phyloP scores from a whole-genome alignment of 306 rosid genomes.

The Cucurbita maxima region DNA sequence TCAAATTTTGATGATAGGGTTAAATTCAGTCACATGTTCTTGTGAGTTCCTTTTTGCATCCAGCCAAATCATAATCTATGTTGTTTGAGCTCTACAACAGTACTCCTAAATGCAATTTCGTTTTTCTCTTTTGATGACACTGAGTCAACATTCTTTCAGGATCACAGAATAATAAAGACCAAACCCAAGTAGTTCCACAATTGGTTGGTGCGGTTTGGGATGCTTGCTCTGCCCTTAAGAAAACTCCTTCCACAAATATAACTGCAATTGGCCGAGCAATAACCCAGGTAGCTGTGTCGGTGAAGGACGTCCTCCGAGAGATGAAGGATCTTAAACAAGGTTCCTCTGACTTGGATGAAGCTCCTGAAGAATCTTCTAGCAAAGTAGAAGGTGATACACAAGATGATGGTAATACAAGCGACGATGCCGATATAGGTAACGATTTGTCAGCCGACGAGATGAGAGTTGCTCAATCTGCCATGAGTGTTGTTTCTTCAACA shows the following conservation, averaged over 20 bases:
- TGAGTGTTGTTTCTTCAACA: slow-evolving; percentile 36
- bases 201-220: slow-evolving; percentile 81
- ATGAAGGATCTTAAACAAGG: slow-evolving; percentile 76
- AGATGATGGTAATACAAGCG: slow-evolving; percentile 30
- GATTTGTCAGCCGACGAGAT: slow-evolving; percentile 83
- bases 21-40: not conserved
- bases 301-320: slow-evolving; percentile 89
- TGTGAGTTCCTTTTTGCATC: not conserved
- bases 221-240: slow-evolving; percentile 65
- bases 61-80: not conserved
- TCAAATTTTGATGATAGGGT: not conserved
- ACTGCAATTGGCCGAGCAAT: slow-evolving; percentile 73
- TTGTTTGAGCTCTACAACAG: not conserved
- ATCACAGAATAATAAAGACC: slow-evolving; percentile 22
- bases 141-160: slow-evolving; percentile 26
- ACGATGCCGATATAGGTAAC: slow-evolving; percentile 62
- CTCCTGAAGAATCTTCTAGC: slow-evolving; percentile 11
- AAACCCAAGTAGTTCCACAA: slow-evolving; percentile 39
- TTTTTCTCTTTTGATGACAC: not conserved
- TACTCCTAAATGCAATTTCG: not conserved
- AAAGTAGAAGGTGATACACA: slow-evolving; percentile 14
- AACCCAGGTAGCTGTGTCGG: slow-evolving; percentile 68
- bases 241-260: slow-evolving; percentile 62
- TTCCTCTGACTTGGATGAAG: slow-evolving; percentile 27
- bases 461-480: slow-evolving; percentile 51